Base-by-base conservation (phyloP, 768 basidiomycete genomes). In the Nidularia sp. region DNA sequence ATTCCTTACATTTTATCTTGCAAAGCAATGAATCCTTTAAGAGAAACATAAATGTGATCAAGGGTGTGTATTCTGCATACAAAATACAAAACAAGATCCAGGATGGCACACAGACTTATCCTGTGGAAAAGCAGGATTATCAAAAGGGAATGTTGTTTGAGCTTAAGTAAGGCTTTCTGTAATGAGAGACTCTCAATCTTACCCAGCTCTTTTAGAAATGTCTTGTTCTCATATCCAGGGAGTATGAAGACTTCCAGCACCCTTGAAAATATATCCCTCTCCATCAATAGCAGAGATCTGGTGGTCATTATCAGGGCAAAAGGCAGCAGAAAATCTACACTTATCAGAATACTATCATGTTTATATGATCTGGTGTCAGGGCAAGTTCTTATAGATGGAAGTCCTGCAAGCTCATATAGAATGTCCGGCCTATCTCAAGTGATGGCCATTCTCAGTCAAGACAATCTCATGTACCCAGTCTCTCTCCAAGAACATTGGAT, bases 271-370 rank as follows among this genome's bases (percentile, higher is more conserved):
- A 61, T 83, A 5, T 74, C 75, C 0, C 65, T 83, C 15, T 63
- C 55, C 3, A 75, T 84, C 47, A 63, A 71, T 13, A 62, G 76
- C 0, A 79, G 79, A 2, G 68, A 76, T 29, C 67, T 83, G 9
- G 75, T 79, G 13, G 76, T 83, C 34, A 66, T 85, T n/a, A 82
- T 85, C 5, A 81, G 83, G 29, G 65, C 66, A 2, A 85, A 84
- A 55, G 81, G 82, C 4, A 75, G 74, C 49, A 81, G 80, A 1
- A 83, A 83, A 55, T 76, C 77, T 3, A 79, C 80, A 0, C 54
- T 83, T 15, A 64, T 83, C 13, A 79, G 79, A 44, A 64, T 84
- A 9, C 62, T 85, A 3, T 68, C 78, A 0, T 66, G 79, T 1
- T 58, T 82, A 3, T 81, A 78, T 57, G 75, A 79, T 47, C 70